Base-by-base conservation (phyloP, 2,329 filamentous ascomycete genomes). In the Periconia macrospinosa region DNA sequence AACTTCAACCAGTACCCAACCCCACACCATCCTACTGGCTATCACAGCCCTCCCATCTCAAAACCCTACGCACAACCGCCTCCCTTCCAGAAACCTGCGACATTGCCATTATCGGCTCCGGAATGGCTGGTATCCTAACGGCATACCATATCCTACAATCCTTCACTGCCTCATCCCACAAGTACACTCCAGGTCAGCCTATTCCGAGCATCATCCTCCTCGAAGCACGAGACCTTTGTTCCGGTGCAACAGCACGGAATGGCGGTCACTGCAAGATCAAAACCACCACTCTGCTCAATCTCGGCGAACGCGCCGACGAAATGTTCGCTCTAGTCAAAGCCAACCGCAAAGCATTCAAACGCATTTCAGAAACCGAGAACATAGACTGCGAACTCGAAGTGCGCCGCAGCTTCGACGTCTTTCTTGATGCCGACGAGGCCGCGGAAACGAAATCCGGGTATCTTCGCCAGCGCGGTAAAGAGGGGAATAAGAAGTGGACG, bases 201-300 rank as follows among this genome's bases (percentile, higher is more conserved):
- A 2, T 18, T 3, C 41, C 59, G 0, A 52, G 27, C 3, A 53
- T 69, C n/a, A 18, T 63, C 6, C 49, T 69, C 5, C 42, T 69
- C 2, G 67, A 70, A 43, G 66, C 66, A 19, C 49, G 63, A 8
- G 19, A 58, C 10, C 46, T 67, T 0, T 69, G 65, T 42, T 62
- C 59, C 6, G 65, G 65, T 5, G 64, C 65, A 0, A 70, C 65
- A 2, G 62, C 54, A 1, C 53, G 67, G 1, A 70, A 69, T 42
- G 66, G 76, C 46, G 76, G 75, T 6, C 76, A 80, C 35, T 79
- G 79, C n/a, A 71, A 75, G 14, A 69, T 72, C 2, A 82, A 82
- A 1, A 70, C 72, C 7, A 73, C 69, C 40, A 65, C 75, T 2
- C 58, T 61, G 2, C 35, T 47, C 14, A 53, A 49, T 2, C 45